These are phyloP conservation scores for Tricholoma sp. DNA, from an alignment of 768 basidiomycete species.

Conservation along the genomic window DNA sequence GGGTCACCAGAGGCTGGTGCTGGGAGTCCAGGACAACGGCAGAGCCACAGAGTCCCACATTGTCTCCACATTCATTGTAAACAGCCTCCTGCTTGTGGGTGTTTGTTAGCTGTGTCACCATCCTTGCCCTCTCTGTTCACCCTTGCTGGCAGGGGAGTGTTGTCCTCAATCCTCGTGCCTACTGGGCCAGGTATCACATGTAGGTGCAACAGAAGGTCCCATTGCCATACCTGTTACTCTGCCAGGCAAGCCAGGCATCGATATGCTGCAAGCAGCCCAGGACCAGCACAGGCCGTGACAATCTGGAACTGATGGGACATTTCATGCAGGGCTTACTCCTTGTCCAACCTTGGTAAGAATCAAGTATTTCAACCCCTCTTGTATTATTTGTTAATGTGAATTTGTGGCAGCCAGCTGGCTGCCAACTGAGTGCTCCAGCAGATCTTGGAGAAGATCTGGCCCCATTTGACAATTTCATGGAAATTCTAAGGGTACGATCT, in stretches of 20 bases:
- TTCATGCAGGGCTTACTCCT: neutral
- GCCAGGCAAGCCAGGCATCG: neutral
- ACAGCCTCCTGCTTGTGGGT: no score
- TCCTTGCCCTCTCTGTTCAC: no score
- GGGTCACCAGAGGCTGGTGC: no score
- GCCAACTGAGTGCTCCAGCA: neutral
- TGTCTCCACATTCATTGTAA: no score
- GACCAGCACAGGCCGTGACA: neutral
- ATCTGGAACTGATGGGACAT: conserved; percentile 3
- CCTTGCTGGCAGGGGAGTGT: neutral
- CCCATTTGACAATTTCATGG: conserved; percentile 67
- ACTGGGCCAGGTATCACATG: neutral
- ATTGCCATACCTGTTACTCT: neutral
- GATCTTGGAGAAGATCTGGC: neutral
- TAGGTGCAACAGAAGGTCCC: conserved; percentile 1
- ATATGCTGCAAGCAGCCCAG: conserved; percentile 5
- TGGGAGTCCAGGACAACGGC: no score
- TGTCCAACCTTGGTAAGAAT: conserved; percentile 23
- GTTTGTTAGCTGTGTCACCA: no score
- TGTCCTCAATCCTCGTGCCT: conserved; percentile 1
- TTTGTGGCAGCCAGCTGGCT: neutral
- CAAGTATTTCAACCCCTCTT: neutral
- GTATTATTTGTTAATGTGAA: neutral
- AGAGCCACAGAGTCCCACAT: no score
- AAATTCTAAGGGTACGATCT: conserved; percentile 53